Conservation (phyloP, 1,139 yeast genomes). For the Hansenula sp. region DNA sequence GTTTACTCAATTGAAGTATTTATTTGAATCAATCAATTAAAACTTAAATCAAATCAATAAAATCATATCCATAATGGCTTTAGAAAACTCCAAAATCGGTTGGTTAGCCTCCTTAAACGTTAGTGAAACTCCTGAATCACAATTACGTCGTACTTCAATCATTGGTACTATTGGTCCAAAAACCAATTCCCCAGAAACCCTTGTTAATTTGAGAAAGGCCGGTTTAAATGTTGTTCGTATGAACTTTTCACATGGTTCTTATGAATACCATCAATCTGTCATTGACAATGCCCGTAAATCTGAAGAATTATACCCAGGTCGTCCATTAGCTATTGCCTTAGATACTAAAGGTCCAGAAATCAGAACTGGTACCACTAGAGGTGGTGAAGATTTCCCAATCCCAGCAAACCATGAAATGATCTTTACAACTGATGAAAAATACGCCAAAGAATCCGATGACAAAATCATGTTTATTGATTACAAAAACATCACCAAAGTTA, state of each 20-base stretch:
- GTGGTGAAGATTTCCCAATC: conserved; percentile 77
- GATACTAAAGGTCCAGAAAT: conserved; percentile 99
- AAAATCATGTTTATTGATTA: conserved; percentile 87
- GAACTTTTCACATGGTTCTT: conserved; percentile 98
- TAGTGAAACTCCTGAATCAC: conserved; percentile 74
- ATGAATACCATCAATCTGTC: conserved; percentile 96
- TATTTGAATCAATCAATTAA: too few species aligned
- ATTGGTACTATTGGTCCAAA: conserved; percentile 98
- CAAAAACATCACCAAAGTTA: conserved; percentile 93
- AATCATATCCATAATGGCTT: background rate
- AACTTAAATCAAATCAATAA: too few species aligned
- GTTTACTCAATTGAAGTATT: background rate
- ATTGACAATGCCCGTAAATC: conserved; percentile 95
- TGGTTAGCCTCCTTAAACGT: conserved; percentile 89
- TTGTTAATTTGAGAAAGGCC: conserved; percentile 88
- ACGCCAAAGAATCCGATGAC: conserved; percentile 68
- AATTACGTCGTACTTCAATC: conserved; percentile 91
- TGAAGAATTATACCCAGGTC: conserved; percentile 84
- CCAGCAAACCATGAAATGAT: conserved; percentile 84
- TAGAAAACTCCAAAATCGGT: conserved; percentile 21
- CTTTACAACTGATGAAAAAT: conserved; percentile 87
- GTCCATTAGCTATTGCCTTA: conserved; percentile 97
- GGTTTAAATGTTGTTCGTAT: conserved; percentile 97
- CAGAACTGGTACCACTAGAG: conserved; percentile 93
- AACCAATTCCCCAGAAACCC: conserved; percentile 83